These are phyloP conservation scores for Sorghum bicolor DNA, from an alignment of 176 grass and related monocot genomes.

Conservation along the genomic window DNA sequence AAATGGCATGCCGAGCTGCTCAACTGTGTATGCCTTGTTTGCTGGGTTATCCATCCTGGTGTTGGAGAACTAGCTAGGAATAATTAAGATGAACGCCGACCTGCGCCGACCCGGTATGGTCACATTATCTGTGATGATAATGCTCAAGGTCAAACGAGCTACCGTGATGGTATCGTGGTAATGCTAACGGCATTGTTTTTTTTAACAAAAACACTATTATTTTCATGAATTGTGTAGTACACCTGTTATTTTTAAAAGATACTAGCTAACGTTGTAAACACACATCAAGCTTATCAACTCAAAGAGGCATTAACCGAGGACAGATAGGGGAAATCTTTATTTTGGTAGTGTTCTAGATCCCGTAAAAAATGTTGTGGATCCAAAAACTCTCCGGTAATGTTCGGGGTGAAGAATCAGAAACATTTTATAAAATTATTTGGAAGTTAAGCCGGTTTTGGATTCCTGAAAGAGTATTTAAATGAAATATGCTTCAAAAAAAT, in stretches of 20 bases:
- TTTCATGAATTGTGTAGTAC: background rate
- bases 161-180: background rate
- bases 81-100: constrained; percentile 1
- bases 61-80: background rate
- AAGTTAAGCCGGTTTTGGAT: too few relatives aligned
- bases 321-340: background rate
- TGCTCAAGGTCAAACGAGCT: background rate
- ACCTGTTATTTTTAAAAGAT: background rate
- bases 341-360: too few relatives aligned
- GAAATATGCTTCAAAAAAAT: too few relatives aligned
- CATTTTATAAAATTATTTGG: too few relatives aligned
- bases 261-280: background rate
- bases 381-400: too few relatives aligned
- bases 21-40: background rate
- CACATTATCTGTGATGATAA: constrained; percentile 45
- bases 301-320: background rate
- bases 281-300: background rate
- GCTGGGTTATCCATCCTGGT: constrained; percentile 22
- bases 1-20: background rate
- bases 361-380: too few relatives aligned
- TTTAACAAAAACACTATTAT: background rate
- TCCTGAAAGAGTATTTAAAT: too few relatives aligned
- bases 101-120: constrained; percentile 19
- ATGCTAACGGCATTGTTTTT: background rate
- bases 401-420: too few relatives aligned